Base-by-base conservation (phyloP, 2,329 filamentous ascomycete species). In the Cladosporium sp. region DNA sequence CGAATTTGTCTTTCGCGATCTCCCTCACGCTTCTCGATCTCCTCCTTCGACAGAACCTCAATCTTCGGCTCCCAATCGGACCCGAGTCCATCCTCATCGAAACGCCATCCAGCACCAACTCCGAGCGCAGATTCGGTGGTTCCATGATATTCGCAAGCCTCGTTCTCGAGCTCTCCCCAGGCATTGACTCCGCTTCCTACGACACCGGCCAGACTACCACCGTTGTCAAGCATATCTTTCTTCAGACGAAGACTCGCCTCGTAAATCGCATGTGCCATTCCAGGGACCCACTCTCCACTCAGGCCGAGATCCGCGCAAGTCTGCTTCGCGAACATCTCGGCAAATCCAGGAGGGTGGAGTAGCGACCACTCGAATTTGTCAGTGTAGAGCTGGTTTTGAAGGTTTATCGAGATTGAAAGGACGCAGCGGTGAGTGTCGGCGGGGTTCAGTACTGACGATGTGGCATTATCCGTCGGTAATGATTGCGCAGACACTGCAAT, bases 291-390 rank as follows among this genome's bases (percentile, higher is more conserved):
- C 72, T 98, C 93, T 43, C 90, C 89, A 6, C 85, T 79, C 49
- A 98, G 75, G 6, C 92, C 92, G 8, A 98, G 76, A 67, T 98
- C 93, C 28, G 89, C 87, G 67, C 93, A 97, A 0, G 93, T 97
- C 59, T 89, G 83, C 66, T 89, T 89, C 33, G 93, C 91, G 68
- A 97, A 97, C 10, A 86, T 83, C 69, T 98, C 92, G 0, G 93
- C 89, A 40, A 92, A 90, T 18, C 92, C 92, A 1, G 90, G 87
- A 2, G 91, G 90, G 64, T 97, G 91, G 14, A 95, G 77, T 16
- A 98, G 76, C 4, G 92, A 97, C 92, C 92, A 97, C 68, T 97
- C 92, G 59, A 98, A 97, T 66, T 91, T 95, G 76, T 98, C 93
- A 3, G 89, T 95, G 70, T 96, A 97, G 10, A 97, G 80, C 61